phyloP scores from a whole-genome alignment of 208 protist genomes.

The Polymyxa betae region DNA sequence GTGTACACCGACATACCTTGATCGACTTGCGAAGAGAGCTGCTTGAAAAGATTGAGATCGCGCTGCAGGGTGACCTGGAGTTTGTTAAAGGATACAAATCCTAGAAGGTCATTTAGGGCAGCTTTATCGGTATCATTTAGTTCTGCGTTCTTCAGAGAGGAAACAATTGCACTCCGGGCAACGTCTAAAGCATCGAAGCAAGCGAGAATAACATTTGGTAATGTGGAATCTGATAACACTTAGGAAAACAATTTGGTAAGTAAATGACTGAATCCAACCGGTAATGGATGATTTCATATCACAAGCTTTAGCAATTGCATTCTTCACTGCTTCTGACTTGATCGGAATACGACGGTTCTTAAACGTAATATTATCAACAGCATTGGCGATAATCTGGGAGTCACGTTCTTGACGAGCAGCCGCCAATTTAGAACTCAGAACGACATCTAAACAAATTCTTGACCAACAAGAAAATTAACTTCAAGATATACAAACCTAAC shows the following conservation, averaged over 20 bases:
- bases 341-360: not conserved
- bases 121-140: not conserved
- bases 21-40: not conserved
- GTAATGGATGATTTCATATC: not conserved
- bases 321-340: conserved; percentile 27
- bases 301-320: not conserved
- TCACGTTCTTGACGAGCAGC: not conserved
- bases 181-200: conserved; percentile 25
- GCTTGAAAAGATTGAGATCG: not conserved
- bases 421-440: not conserved
- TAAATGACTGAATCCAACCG: not conserved
- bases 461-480: not conserved
- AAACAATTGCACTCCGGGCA: not conserved
- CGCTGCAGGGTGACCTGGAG: conserved; percentile 13
- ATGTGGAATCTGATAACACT: conserved; percentile 2
- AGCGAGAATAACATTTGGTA: not conserved
- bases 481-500: too few relatives aligned
- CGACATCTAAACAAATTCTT: not conserved
- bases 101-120: not conserved
- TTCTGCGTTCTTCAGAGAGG: not conserved
- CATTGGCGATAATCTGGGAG: not conserved
- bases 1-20: not conserved
- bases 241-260: not conserved
- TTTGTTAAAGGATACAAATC: not conserved
- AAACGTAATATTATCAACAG: not conserved